Conservation (phyloP, 257 asterid genomes). For the Solanum phureja region DNA sequence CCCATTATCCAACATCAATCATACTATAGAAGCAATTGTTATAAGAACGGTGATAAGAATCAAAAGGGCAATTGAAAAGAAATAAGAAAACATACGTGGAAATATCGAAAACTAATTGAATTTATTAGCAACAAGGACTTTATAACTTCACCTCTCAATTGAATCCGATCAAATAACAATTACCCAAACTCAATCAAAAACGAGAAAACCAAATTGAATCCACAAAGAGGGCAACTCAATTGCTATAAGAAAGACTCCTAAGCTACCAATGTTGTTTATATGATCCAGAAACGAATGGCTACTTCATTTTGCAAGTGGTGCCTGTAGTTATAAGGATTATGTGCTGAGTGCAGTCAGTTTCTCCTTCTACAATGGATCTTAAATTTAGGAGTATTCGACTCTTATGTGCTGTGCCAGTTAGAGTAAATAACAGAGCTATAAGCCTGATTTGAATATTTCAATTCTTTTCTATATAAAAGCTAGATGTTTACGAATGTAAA, state of each 20-base stretch:
- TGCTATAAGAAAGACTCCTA: not conserved
- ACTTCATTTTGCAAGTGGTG: not conserved
- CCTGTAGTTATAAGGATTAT: not conserved
- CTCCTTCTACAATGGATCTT: not conserved
- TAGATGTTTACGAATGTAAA: not conserved
- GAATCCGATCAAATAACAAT: too few species aligned
- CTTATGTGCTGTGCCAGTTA: not conserved
- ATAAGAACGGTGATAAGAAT: too few species aligned
- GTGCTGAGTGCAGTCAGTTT: not conserved
- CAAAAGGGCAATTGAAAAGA: too few species aligned
- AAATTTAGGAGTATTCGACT: not conserved
- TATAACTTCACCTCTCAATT: too few species aligned
- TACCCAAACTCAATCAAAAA: too few species aligned
- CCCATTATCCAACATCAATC: not conserved
- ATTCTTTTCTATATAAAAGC: not conserved
- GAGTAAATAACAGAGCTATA: not conserved
- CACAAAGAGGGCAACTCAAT: not conserved
- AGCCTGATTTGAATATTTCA: not conserved
- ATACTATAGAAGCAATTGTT: not conserved
- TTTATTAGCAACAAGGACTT: too few species aligned
- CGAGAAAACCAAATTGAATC: too few species aligned
- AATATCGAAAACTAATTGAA: too few species aligned
- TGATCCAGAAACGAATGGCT: not conserved
- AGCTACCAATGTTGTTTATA: not conserved
- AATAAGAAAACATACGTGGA: too few species aligned